Conservation (phyloP, 2,329 filamentous ascomycete genomes). For the Fusarium pseudograminearum region DNA sequence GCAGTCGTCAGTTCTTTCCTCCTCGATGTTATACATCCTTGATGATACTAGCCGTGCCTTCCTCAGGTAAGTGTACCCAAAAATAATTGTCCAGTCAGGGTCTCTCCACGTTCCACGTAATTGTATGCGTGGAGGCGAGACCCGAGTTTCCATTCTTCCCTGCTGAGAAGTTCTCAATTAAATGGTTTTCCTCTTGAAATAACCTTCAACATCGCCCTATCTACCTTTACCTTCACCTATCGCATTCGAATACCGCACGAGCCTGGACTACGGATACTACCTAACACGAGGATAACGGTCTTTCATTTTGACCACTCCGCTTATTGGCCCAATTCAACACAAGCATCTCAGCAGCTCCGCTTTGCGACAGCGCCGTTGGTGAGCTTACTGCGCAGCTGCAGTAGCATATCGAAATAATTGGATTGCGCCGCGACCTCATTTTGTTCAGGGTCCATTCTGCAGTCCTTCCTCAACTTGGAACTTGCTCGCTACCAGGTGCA, state of each 20-base stretch:
- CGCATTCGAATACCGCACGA: conserved; percentile 8
- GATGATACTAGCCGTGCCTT: conserved; percentile 26
- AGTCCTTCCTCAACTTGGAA: conserved; percentile 10
- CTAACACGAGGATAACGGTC: conserved; percentile 28
- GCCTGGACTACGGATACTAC: conserved; percentile 14
- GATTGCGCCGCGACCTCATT: conserved; percentile 36
- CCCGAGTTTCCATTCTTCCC: conserved; percentile 2
- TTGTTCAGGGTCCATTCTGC: conserved; percentile 34
- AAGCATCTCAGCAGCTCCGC: conserved; percentile 39
- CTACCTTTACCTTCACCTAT: not conserved
- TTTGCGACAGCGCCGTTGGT: conserved; percentile 31
- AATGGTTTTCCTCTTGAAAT: conserved; percentile 1
- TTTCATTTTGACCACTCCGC: conserved; percentile 15
- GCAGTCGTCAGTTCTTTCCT: conserved; percentile 12
- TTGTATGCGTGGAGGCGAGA: conserved; percentile 23
- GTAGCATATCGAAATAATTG: conserved; percentile 29
- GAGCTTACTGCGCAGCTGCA: conserved; percentile 33
- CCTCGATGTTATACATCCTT: not conserved
- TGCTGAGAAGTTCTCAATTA: not conserved
- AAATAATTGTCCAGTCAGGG: conserved; percentile 23
- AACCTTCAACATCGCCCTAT: conserved; percentile 11
- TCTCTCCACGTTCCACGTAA: conserved; percentile 42
- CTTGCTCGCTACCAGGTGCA: conserved; percentile 6
- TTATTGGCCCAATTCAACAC: conserved; percentile 26
- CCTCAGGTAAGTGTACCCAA: conserved; percentile 9